Evolutionary conservation across 768 basidiomycete species (phyloP).

Genomic region (Pleurotus pulmonarius): DNA sequence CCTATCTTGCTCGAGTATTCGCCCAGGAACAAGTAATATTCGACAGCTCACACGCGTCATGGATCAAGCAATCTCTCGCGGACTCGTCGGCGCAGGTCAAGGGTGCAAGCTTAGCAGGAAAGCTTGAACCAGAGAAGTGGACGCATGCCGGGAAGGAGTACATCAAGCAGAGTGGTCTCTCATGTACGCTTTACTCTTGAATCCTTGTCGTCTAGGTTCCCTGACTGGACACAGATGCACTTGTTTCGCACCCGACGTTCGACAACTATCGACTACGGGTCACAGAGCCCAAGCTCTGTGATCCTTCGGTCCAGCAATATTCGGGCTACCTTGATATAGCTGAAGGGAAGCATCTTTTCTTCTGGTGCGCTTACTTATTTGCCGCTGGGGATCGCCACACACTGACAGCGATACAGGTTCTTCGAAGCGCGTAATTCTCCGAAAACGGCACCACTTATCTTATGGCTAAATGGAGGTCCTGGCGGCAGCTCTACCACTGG

Average conservation of each 20-base stretch:
- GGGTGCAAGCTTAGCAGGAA: constrained; percentile 33
- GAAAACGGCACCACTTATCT: constrained; percentile 71
- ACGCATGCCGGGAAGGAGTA: constrained; percentile 58
- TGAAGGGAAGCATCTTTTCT: constrained; percentile 81
- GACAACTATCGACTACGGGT: constrained; percentile 53
- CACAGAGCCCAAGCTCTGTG: constrained; percentile 71
- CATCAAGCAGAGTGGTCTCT: constrained; percentile 65
- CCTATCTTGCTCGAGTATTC: neutral
- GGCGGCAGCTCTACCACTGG: constrained; percentile 75
- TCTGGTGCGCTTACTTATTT: constrained; percentile 50
- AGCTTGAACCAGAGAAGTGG: constrained; percentile 58
- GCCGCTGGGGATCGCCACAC: neutral
- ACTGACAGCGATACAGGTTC: constrained; percentile 50
- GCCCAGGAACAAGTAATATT: constrained; percentile 2
- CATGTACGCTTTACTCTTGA: constrained; percentile 46
- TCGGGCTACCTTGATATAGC: constrained; percentile 83
- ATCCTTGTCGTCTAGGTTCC: neutral
- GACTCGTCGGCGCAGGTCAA: constrained; percentile 34
- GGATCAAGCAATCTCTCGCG: constrained; percentile 18
- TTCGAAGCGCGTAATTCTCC: constrained; percentile 82
- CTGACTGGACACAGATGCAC: constrained; percentile 47
- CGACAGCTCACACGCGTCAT: neutral
- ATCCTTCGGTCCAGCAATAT: constrained; percentile 73
- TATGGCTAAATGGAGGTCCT: constrained; percentile 89
- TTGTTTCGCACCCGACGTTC: constrained; percentile 52